A percentile compares a stretch with the other conserved stretches of the same genome.
These are phyloP conservation scores for Elsinoe ampelina DNA, from an alignment of 2,329 filamentous ascomycete genomes.

Conservation along the genomic window DNA sequence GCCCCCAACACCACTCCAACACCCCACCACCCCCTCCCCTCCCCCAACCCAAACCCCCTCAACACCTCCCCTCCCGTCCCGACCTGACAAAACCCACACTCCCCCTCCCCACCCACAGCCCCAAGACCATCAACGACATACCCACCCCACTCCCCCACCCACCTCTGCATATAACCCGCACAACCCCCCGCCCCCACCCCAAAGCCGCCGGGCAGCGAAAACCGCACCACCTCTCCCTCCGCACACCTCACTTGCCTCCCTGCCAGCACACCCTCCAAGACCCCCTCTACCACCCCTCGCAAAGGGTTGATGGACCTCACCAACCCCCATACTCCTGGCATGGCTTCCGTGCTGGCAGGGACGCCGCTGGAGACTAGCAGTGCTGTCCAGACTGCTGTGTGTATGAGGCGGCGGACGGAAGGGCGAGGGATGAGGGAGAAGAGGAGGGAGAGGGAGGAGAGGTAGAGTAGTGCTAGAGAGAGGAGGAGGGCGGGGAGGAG, in stretches of 20 bases:
- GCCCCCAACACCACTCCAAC: slow-evolving; percentile 51
- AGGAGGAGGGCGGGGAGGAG: no score
- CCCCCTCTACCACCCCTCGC: slow-evolving; percentile 69
- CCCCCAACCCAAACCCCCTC: slow-evolving; percentile 55
- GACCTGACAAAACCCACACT: slow-evolving; percentile 75
- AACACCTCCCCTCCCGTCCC: slow-evolving; percentile 87
- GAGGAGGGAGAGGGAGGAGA: slow-evolving; percentile 44
- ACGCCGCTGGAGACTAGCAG: slow-evolving; percentile 21
- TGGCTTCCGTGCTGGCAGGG: slow-evolving; percentile 48
- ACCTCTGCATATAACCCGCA: not conserved
- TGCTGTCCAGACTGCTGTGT: slow-evolving; percentile 30
- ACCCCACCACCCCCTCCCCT: slow-evolving; percentile 50
- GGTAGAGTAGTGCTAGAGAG: slow-evolving; percentile 27
- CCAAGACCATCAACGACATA: not conserved
- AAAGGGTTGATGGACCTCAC: slow-evolving; percentile 68
- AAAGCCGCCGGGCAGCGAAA: not conserved
- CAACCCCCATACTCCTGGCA: slow-evolving; percentile 67
- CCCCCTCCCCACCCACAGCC: slow-evolving; percentile 52
- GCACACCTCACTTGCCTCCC: not conserved
- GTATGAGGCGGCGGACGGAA: slow-evolving; percentile 26
- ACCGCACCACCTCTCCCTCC: not conserved
- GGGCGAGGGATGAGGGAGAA: slow-evolving; percentile 33
- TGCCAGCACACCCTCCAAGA: slow-evolving; percentile 43
- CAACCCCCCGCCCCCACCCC: not conserved
- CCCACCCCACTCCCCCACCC: not conserved